Evolutionary conservation across 768 basidiomycete genomes (phyloP).

Genomic region (Symmetrospora coprosmae): DNA sequence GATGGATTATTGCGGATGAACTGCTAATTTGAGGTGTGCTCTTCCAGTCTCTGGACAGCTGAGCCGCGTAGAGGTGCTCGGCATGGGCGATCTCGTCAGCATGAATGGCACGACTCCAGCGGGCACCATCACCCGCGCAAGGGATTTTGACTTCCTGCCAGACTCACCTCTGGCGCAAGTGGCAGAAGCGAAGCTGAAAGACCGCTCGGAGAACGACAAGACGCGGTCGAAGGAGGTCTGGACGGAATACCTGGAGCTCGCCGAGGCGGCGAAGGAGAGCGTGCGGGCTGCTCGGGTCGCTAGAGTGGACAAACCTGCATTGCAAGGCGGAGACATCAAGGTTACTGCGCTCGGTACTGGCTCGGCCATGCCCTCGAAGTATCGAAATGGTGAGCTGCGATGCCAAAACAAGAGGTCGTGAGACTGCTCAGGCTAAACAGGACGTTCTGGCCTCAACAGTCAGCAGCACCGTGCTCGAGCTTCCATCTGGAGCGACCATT

Average conservation of each 20-base stretch:
- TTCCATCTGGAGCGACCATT: slow-evolving; percentile 55
- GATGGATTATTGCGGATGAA: not conserved
- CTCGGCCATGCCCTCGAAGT: slow-evolving; percentile 68
- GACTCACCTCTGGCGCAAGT: slow-evolving; percentile 6
- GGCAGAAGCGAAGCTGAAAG: slow-evolving; percentile 17
- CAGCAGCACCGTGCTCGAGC: slow-evolving; percentile 58
- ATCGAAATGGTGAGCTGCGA: slow-evolving; percentile 58
- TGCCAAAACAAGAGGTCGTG: not conserved
- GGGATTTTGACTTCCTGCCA: slow-evolving; percentile 22
- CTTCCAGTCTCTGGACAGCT: slow-evolving; percentile 34
- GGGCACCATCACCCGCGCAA: not conserved
- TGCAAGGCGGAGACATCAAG: slow-evolving; percentile 50
- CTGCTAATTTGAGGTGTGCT: not conserved
- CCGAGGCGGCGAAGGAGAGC: slow-evolving; percentile 34
- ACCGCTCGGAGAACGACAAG: not conserved
- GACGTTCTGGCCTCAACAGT: slow-evolving; percentile 31
- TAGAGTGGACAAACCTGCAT: not conserved
- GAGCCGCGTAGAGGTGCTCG: too few relatives aligned
- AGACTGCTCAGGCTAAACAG: not conserved
- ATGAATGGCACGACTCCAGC: slow-evolving; percentile 20
- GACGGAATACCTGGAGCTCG: slow-evolving; percentile 25
- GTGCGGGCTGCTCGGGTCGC: slow-evolving; percentile 7
- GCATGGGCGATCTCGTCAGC: too few relatives aligned
- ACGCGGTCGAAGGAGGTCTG: not conserved
- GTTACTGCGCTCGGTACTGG: slow-evolving; percentile 76